Evolutionary conservation across 495 filamentous ascomycete genomes (phyloP).

Genomic region (Glonium stellatum): DNA sequence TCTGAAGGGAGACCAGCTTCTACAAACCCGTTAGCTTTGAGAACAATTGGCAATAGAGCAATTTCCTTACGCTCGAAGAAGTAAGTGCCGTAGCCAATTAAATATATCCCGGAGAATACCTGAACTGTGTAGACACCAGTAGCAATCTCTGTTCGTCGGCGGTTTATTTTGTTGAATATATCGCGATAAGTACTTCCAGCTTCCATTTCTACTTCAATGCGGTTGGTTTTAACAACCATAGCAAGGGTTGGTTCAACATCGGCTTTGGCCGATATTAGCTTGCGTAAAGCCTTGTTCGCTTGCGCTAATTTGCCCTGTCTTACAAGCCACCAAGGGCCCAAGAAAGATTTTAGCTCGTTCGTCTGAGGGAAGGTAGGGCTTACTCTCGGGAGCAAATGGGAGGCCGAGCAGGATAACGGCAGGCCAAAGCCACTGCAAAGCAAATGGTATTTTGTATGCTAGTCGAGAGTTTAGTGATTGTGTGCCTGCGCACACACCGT

Average conservation of each 20-base stretch:
- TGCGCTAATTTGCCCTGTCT: slow-evolving; percentile 36
- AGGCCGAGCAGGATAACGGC: slow-evolving; percentile 37
- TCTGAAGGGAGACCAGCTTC: slow-evolving; percentile 49
- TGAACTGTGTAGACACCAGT: slow-evolving; percentile 39
- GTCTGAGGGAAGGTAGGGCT: too few relatives aligned
- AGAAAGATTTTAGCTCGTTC: too few relatives aligned
- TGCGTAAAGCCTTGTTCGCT: slow-evolving; percentile 42
- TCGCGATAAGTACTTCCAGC: slow-evolving; percentile 50
- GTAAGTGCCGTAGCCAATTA: slow-evolving; percentile 55
- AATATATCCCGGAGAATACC: slow-evolving; percentile 45
- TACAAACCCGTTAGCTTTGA: too few relatives aligned
- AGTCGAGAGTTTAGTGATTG: slow-evolving; percentile 37
- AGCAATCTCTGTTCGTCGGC: slow-evolving; percentile 52
- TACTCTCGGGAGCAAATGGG: slow-evolving; percentile 43
- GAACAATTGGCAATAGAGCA: too few relatives aligned
- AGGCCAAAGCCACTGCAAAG: slow-evolving; percentile 51
- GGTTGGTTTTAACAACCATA: slow-evolving; percentile 48
- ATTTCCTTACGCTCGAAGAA: slow-evolving; percentile 59
- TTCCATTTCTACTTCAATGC: slow-evolving; percentile 52
- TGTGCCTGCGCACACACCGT: slow-evolving; percentile 42
- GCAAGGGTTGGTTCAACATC: slow-evolving; percentile 31
- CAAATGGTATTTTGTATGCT: slow-evolving; percentile 52
- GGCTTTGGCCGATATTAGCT: slow-evolving; percentile 35
- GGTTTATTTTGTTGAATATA: slow-evolving; percentile 49
- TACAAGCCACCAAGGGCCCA: slow-evolving; percentile 45